Evolutionary conservation across 345 rosid genomes (phyloP).

Genomic region (Kernera saxatilis): DNA sequence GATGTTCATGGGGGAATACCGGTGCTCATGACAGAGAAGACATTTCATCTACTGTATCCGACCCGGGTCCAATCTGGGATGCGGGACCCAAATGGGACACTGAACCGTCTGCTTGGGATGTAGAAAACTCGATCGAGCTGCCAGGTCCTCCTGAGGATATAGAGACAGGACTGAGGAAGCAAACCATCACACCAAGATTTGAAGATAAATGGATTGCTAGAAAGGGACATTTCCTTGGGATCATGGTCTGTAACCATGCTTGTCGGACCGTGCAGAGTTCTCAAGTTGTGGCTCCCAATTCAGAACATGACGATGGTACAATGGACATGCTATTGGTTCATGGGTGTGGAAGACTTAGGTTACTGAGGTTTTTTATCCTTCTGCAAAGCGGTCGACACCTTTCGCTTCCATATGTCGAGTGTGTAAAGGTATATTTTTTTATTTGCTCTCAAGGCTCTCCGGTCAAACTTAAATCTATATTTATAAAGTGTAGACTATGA

Average conservation of each 20-base stretch:
- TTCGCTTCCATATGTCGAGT: conserved; percentile 91
- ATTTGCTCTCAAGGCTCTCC: not conserved
- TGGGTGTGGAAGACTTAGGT: conserved; percentile 81
- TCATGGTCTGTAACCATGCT: conserved; percentile 93
- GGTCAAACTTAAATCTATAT: no score
- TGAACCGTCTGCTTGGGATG: conserved; percentile 68
- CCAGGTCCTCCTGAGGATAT: conserved; percentile 75
- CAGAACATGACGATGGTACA: conserved; percentile 79
- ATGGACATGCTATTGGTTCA: conserved; percentile 91
- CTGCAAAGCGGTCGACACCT: conserved; percentile 87
- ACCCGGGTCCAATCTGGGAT: conserved; percentile 99
- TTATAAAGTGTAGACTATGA: not conserved
- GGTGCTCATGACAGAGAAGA: conserved; percentile 86
- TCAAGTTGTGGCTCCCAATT: conserved; percentile 91
- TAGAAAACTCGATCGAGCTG: conserved; percentile 77
- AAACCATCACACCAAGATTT: conserved; percentile 39
- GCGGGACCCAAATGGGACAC: conserved; percentile 93
- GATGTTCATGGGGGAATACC: conserved; percentile 74
- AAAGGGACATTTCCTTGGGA: conserved; percentile 89
- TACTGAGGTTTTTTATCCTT: conserved; percentile 76
- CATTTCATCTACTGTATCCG: conserved; percentile 89
- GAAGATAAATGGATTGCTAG: conserved; percentile 71
- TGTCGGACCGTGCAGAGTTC: conserved; percentile 95
- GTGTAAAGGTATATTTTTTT: conserved; percentile 62
- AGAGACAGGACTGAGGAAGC: conserved; percentile 56